Conservation (phyloP, 768 basidiomycete species). For the Boletellus ananiceps region DNA sequence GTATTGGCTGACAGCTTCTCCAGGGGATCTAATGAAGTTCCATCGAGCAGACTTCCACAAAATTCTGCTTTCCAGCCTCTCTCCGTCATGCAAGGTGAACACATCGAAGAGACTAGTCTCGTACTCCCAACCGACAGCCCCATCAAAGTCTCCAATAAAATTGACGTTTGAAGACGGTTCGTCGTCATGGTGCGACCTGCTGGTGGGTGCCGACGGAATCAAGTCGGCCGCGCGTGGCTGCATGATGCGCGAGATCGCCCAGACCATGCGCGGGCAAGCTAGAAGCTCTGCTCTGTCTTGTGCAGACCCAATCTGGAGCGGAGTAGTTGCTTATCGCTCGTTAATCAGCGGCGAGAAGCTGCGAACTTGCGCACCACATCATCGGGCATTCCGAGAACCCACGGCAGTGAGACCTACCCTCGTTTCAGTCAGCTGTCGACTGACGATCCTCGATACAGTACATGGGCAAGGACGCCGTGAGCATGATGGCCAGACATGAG, state of each 20-base stretch:
- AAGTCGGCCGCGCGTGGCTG: constrained; percentile 45
- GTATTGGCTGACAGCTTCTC: constrained; percentile 4
- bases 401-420: constrained; percentile 38
- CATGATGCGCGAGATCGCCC: constrained; percentile 32
- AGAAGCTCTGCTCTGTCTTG: constrained; percentile 39
- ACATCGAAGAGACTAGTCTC: constrained; percentile 57
- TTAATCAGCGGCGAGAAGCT: constrained; percentile 52
- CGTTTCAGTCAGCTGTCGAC: neutral
- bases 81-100: constrained; percentile 41
- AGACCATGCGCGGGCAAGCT: constrained; percentile 35
- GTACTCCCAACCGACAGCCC: constrained; percentile 46
- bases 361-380: constrained; percentile 39
- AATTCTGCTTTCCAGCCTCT: constrained; percentile 48
- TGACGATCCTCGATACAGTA: constrained; percentile 38
- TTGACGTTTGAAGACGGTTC: constrained; percentile 62
- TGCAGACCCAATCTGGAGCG: constrained; percentile 56
- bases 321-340: constrained; percentile 53
- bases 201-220: constrained; percentile 68
- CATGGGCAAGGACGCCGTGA: constrained; percentile 47
- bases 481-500: constrained; percentile 6
- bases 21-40: constrained; percentile 49
- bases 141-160: constrained; percentile 29
- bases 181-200: constrained; percentile 54
- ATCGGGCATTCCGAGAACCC: constrained; percentile 44
- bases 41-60: constrained; percentile 68